Percentiles rank a stretch among this genome's conserved stretches.
phyloP scores from a whole-genome alignment of 2,329 filamentous ascomycete species.

The Cercospora berteroae region DNA sequence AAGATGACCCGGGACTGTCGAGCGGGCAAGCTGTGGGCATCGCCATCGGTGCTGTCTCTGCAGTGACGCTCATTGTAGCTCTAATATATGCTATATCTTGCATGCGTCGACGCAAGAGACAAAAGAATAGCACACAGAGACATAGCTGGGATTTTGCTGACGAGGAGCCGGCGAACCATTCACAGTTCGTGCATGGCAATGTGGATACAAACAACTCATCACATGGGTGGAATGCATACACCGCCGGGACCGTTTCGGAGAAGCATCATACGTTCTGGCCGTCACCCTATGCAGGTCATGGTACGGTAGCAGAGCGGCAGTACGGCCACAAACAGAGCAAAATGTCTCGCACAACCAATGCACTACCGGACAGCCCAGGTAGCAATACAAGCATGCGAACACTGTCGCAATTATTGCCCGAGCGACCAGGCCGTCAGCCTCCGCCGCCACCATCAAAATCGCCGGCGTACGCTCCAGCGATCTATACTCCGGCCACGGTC shows the following conservation, averaged over 20 bases:
- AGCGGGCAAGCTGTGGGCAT: slow-evolving; percentile 37
- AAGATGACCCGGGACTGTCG: slow-evolving; percentile 23
- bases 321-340: slow-evolving; percentile 1
- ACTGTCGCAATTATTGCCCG: slow-evolving; percentile 36
- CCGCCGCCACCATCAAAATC: slow-evolving; percentile 21
- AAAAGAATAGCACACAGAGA: slow-evolving; percentile 13
- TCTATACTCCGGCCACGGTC: slow-evolving; percentile 32
- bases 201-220: not conserved
- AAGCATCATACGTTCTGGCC: slow-evolving; percentile 27
- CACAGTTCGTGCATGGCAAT: slow-evolving; percentile 19
- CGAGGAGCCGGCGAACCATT: slow-evolving; percentile 31
- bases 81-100: slow-evolving; percentile 27
- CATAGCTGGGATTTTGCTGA: slow-evolving; percentile 39
- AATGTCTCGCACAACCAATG: not conserved
- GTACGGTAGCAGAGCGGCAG: slow-evolving; percentile 1
- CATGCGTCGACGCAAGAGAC: slow-evolving; percentile 24
- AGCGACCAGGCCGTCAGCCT: slow-evolving; percentile 28
- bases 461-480: slow-evolving; percentile 18
- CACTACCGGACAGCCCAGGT: slow-evolving; percentile 23
- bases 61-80: slow-evolving; percentile 27
- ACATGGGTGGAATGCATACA: not conserved
- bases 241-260: slow-evolving; percentile 6
- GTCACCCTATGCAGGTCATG: not conserved
- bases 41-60: slow-evolving; percentile 35
- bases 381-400: slow-evolving; percentile 30